These are phyloP conservation scores for Phytophthora foliorum DNA, from an alignment of 352 stramenopile species.

Conservation along the genomic window DNA sequence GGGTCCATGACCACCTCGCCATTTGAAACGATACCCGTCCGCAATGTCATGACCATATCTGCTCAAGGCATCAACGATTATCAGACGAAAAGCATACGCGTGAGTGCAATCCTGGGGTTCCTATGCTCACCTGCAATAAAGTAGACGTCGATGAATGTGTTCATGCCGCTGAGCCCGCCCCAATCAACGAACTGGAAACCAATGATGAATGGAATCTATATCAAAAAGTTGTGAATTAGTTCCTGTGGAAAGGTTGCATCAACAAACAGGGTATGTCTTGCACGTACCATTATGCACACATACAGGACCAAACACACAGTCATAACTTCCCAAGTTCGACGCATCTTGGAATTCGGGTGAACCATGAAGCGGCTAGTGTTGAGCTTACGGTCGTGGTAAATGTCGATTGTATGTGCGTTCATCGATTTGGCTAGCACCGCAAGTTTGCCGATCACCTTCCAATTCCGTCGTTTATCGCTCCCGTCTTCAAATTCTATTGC, in stretches of 20 bases:
- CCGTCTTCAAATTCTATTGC: slow-evolving; percentile 12
- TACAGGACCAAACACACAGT: slow-evolving; percentile 85
- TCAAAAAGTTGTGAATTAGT: neutral
- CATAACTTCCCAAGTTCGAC: slow-evolving; percentile 72
- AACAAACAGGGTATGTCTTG: neutral
- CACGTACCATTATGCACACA: slow-evolving; percentile 68
- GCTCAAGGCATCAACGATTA: neutral
- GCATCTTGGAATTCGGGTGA: slow-evolving; percentile 83
- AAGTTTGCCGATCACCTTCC: slow-evolving; percentile 44
- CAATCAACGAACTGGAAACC: slow-evolving; percentile 81
- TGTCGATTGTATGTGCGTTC: slow-evolving; percentile 67
- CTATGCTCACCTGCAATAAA: slow-evolving; percentile 61
- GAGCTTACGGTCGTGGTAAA: slow-evolving; percentile 79
- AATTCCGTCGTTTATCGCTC: slow-evolving; percentile 15
- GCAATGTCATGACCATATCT: slow-evolving; percentile 88
- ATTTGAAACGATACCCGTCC: slow-evolving; percentile 78
- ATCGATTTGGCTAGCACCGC: slow-evolving; percentile 43
- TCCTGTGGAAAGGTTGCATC: neutral
- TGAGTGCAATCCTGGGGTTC: neutral
- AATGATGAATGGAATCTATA: slow-evolving; percentile 62
- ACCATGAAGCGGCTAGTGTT: slow-evolving; percentile 75
- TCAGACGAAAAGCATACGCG: neutral
- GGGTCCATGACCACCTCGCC: slow-evolving; percentile 88
- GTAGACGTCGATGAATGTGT: slow-evolving; percentile 84
- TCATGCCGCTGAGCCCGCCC: slow-evolving; percentile 53